A percentile compares a stretch with the other conserved stretches of the same genome.
phyloP scores from a whole-genome alignment of 257 asterid species.

The Plectranthus barbatus region DNA sequence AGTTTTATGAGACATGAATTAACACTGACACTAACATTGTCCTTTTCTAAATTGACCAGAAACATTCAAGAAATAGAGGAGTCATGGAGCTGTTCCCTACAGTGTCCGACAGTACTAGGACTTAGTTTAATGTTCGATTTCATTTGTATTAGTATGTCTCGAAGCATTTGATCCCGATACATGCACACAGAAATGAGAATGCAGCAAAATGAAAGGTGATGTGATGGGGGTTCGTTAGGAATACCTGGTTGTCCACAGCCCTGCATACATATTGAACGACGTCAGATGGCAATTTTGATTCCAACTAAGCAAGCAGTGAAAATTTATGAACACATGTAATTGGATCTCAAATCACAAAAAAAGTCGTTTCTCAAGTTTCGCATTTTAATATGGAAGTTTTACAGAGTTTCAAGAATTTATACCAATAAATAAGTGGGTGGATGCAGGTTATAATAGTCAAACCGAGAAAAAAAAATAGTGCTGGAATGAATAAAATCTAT shows the following conservation, averaged over 20 bases:
- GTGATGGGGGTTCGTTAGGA: background rate
- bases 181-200: background rate
- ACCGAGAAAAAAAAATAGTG: background rate
- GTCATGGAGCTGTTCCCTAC: background rate
- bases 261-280: constrained; percentile 46
- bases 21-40: background rate
- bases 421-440: constrained; percentile 8
- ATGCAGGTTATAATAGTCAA: background rate
- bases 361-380: background rate
- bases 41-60: background rate
- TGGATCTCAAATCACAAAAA: background rate
- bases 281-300: constrained; percentile 10
- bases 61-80: background rate
- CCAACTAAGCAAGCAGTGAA: constrained; percentile 1
- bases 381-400: background rate
- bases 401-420: background rate
- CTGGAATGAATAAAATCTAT: background rate
- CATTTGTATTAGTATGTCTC: background rate
- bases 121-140: background rate
- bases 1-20: background rate
- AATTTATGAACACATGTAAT: background rate
- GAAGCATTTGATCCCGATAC: background rate
- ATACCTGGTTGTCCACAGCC: constrained; percentile 96
- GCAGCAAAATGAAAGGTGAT: background rate
- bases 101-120: background rate